A percentile compares a stretch with the other conserved stretches of the same genome.
phyloP scores from a whole-genome alignment of 2,329 filamentous ascomycete species.

The Clarireedia sp. region DNA sequence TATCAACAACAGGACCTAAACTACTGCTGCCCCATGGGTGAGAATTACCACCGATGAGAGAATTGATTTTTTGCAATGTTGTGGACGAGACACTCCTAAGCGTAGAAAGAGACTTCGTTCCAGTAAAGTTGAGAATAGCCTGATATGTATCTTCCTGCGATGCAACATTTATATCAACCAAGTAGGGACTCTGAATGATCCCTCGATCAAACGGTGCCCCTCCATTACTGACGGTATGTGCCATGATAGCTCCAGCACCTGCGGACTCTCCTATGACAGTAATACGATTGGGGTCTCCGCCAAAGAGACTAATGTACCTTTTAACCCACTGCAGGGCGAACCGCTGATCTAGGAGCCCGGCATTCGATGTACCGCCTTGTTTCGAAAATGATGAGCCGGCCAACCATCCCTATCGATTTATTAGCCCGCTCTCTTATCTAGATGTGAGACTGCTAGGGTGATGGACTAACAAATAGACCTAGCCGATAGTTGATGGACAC shows the following conservation, averaged over 20 bases:
- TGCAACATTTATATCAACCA: too few relatives aligned
- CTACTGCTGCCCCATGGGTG: too few relatives aligned
- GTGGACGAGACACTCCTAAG: too few relatives aligned
- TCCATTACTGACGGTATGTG: constrained; percentile 40
- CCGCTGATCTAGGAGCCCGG: constrained; percentile 45
- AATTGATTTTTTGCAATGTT: too few relatives aligned
- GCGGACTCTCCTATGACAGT: constrained; percentile 44
- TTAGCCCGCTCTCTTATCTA: background rate
- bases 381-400: constrained; percentile 35
- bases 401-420: constrained; percentile 17
- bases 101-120: background rate
- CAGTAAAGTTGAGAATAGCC: background rate
- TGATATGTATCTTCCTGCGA: constrained; percentile 9
- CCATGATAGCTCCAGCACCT: constrained; percentile 36
- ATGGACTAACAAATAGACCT: constrained; percentile 23
- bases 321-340: constrained; percentile 50
- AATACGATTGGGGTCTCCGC: constrained; percentile 42
- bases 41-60: too few relatives aligned
- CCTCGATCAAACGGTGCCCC: constrained; percentile 36
- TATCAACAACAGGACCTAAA: too few relatives aligned
- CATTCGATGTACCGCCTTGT: constrained; percentile 38
- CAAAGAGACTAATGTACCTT: constrained; percentile 44
- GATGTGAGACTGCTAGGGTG: background rate
- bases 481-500: constrained; percentile 29
- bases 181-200: constrained; percentile 23